Conservation (phyloP, 208 protist species). For the Crithidia expoeki region DNA sequence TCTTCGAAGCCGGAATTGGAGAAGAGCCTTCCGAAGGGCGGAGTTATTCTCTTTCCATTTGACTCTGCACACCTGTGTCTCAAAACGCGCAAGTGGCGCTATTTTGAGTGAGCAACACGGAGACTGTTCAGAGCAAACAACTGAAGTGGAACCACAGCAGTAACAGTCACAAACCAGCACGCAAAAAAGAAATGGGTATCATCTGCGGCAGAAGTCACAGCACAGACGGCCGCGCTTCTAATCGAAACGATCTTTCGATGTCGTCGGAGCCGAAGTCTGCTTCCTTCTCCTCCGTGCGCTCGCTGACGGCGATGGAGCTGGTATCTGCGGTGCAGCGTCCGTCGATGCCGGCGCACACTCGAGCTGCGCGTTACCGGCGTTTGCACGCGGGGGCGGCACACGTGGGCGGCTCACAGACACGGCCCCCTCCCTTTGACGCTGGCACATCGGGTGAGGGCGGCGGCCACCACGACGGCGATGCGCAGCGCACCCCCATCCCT, state of each 20-base stretch:
- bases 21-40: no score
- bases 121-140: no score
- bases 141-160: no score
- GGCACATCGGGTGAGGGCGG: background rate
- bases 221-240: background rate
- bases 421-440: background rate
- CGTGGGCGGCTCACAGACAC: background rate
- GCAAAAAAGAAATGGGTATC: background rate
- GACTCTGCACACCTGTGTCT: no score
- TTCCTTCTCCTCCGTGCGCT: background rate
- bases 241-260: background rate
- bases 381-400: background rate
- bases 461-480: no score
- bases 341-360: background rate
- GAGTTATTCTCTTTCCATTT: no score
- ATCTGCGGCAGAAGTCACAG: background rate
- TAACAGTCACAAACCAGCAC: background rate
- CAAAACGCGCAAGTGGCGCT: no score
- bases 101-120: no score
- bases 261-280: conserved; percentile 1
- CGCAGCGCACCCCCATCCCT: no score
- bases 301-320: background rate
- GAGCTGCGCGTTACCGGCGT: background rate
- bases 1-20: no score
- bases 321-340: background rate